Percentiles rank a stretch among this genome's conserved stretches.
Evolutionary conservation across 805 yeast species (phyloP).

Genomic region (Ogataea sp.): DNA sequence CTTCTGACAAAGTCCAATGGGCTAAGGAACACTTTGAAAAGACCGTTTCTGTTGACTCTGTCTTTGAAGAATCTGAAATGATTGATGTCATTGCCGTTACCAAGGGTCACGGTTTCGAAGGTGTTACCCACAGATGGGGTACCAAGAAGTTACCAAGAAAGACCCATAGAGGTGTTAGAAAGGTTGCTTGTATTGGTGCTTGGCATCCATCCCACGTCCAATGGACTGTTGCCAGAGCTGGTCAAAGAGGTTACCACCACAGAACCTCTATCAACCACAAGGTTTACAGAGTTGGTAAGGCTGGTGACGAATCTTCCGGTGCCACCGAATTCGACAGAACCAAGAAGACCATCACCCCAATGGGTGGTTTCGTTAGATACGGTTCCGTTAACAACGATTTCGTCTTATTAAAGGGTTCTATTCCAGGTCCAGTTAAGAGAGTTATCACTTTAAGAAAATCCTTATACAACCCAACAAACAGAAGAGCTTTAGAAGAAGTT

Average conservation of each 20-base stretch:
- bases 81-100: constrained; percentile 98
- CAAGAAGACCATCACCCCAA: constrained; percentile 98
- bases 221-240: constrained; percentile 99
- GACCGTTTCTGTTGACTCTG: constrained; percentile 92
- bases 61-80: constrained; percentile 98
- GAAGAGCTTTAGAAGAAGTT: constrained; percentile 95
- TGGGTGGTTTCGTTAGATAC: constrained; percentile 99
- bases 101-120: constrained; percentile 99
- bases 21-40: constrained; percentile 99
- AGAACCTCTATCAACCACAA: constrained; percentile 99
- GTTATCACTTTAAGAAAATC: constrained; percentile 98
- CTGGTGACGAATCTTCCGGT: constrained; percentile 88
- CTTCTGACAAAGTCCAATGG: constrained; percentile 96
- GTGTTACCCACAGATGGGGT: constrained; percentile 99
- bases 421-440: constrained; percentile 99
- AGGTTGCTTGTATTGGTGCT: constrained; percentile 99
- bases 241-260: constrained; percentile 99
- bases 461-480: constrained; percentile 93
- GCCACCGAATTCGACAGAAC: constrained; percentile 99
- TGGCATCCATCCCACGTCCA: constrained; percentile 99
- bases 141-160: constrained; percentile 99
- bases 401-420: constrained; percentile 95
- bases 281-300: constrained; percentile 98
- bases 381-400: constrained; percentile 98
- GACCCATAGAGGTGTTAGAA: constrained; percentile 99